phyloP scores from a whole-genome alignment of 2,329 filamentous ascomycete species.

The Diaporthe amygdali region DNA sequence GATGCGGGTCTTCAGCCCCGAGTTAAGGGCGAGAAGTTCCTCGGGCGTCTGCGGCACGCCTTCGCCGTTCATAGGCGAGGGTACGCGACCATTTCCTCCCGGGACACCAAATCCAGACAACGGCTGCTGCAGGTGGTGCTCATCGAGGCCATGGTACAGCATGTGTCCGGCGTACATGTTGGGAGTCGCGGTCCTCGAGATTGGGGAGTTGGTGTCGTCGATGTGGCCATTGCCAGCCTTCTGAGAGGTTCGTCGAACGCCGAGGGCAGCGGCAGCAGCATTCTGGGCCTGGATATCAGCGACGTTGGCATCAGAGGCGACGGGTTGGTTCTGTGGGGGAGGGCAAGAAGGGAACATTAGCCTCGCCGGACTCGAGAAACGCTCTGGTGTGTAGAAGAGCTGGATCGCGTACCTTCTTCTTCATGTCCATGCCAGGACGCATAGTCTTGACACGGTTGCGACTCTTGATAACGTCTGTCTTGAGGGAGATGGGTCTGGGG shows the following conservation, averaged over 20 bases:
- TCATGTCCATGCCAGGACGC: constrained; percentile 77
- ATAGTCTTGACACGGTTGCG: constrained; percentile 95
- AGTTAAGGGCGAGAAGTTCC: constrained; percentile 79
- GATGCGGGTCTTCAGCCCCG: constrained; percentile 90
- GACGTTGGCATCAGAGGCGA: constrained; percentile 59
- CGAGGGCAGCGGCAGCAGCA: constrained; percentile 57
- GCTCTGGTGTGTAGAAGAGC: constrained; percentile 16
- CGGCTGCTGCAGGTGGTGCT: constrained; percentile 69
- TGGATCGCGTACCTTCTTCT: constrained; percentile 73
- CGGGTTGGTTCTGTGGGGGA: constrained; percentile 40
- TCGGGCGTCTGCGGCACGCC: constrained; percentile 81
- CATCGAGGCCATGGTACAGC: constrained; percentile 79
- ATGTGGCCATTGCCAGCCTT: constrained; percentile 75
- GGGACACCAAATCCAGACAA: constrained; percentile 55
- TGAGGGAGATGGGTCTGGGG: constrained; percentile 90
- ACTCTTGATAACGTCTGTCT: constrained; percentile 99
- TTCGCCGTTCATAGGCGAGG: constrained; percentile 59
- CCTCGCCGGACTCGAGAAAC: constrained; percentile 16
- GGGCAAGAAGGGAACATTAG: constrained; percentile 14
- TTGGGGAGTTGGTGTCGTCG: constrained; percentile 77
- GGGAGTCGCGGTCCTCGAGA: constrained; percentile 81
- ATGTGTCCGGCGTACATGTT: constrained; percentile 77
- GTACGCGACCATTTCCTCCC: constrained; percentile 56
- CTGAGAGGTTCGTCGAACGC: constrained; percentile 67
- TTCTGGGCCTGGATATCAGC: constrained; percentile 58